Percentiles rank a stretch among this genome's conserved stretches.
phyloP scores from a whole-genome alignment of 257 asterid species.

The Capsicum baccatum region DNA sequence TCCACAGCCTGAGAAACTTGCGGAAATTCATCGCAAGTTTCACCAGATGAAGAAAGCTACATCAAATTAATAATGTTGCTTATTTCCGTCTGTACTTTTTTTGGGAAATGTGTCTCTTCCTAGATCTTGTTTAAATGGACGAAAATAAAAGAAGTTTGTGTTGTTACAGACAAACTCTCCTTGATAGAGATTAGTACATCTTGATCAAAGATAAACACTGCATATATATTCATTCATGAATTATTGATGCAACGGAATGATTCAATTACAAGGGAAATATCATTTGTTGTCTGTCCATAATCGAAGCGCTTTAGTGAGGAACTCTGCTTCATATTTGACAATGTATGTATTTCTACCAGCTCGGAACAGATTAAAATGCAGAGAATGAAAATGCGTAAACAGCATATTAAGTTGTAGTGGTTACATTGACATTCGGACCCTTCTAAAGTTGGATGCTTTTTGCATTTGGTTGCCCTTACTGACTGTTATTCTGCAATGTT shows the following conservation, averaged over 20 bases:
- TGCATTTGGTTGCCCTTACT: neutral
- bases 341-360: neutral
- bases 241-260: too few relatives aligned
- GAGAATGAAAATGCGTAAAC: neutral
- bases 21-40: neutral
- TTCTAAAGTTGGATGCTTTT: neutral
- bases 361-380: neutral
- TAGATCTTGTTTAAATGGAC: neutral
- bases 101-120: neutral
- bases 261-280: too few relatives aligned
- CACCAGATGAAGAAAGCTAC: neutral
- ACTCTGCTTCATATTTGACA: neutral
- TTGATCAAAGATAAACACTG: neutral
- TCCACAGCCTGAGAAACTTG: constrained; percentile 10
- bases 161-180: neutral
- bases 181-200: neutral
- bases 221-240: too few relatives aligned
- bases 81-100: neutral
- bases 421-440: too few relatives aligned
- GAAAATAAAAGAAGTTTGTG: constrained; percentile 8
- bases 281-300: neutral
- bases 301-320: neutral
- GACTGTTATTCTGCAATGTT: too few relatives aligned
- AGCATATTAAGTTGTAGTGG: too few relatives aligned
- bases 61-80: neutral